Percentiles rank a stretch among this genome's conserved stretches.
Evolutionary conservation across 306 rosid genomes (phyloP).

Genomic region (Cajanus cajan): DNA sequence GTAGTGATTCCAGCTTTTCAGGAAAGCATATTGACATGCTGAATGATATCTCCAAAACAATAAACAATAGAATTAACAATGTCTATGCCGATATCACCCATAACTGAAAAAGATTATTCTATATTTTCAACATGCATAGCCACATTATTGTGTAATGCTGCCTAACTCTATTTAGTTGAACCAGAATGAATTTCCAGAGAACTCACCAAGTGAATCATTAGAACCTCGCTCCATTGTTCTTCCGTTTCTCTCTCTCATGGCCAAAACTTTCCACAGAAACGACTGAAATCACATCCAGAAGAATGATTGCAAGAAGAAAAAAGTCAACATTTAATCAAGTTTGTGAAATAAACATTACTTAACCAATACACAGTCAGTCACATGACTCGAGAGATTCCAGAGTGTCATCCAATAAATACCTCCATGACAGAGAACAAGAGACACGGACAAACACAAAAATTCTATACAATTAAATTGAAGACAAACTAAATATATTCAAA

Average conservation of each 20-base stretch:
- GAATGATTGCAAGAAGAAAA: background rate
- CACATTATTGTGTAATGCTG: conserved; percentile 21
- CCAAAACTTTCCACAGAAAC: conserved; percentile 62
- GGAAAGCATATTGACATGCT: conserved; percentile 31
- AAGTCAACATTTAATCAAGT: conserved; percentile 1
- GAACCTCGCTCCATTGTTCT: conserved; percentile 34
- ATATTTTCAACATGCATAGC: background rate
- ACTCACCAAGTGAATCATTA: conserved; percentile 71
- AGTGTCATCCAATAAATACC: background rate
- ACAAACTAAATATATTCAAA: background rate
- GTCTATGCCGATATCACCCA: conserved; percentile 11
- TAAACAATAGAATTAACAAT: conserved; percentile 21
- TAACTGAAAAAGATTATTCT: conserved; percentile 25
- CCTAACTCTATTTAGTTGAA: background rate
- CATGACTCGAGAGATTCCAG: background rate
- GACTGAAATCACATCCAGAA: conserved; percentile 59
- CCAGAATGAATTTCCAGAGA: conserved; percentile 23
- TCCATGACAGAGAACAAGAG: background rate
- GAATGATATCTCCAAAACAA: conserved; percentile 17
- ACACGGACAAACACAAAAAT: background rate
- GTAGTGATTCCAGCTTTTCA: conserved; percentile 28
- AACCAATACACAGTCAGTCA: background rate
- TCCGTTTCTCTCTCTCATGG: conserved; percentile 60
- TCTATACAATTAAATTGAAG: background rate
- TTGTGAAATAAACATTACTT: background rate